Evolutionary conservation across 495 filamentous ascomycete genomes (phyloP).

Genomic region (Elasticomyces elasticus): DNA sequence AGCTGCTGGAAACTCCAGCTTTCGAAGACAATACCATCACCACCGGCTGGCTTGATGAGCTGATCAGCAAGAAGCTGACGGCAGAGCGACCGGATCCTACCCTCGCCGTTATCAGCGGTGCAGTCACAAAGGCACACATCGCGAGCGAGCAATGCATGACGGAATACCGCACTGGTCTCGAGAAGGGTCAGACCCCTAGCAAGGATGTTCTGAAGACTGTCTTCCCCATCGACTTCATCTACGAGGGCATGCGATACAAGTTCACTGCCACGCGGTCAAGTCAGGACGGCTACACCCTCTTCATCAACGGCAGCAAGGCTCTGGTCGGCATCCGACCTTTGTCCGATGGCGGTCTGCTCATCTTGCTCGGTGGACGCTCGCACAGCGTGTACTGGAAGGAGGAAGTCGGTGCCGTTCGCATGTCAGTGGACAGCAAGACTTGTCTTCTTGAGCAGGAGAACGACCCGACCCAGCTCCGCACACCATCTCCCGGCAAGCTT

Average conservation of each 20-base stretch:
- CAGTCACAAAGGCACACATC: constrained; percentile 87
- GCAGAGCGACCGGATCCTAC: constrained; percentile 90
- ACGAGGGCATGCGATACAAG: constrained; percentile 91
- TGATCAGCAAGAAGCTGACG: constrained; percentile 95
- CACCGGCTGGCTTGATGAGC: constrained; percentile 96
- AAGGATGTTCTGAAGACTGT: constrained; percentile 97
- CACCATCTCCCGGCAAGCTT: constrained; percentile 92
- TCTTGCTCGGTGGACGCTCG: constrained; percentile 78
- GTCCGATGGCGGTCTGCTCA: constrained; percentile 87
- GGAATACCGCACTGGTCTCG: constrained; percentile 80
- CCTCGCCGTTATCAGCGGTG: constrained; percentile 85
- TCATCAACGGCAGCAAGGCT: constrained; percentile 98
- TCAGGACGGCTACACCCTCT: constrained; percentile 89
- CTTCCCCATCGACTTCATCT: constrained; percentile 98
- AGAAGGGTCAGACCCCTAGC: constrained; percentile 92
- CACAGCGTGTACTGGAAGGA: constrained; percentile 99
- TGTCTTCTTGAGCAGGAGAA: constrained; percentile 98
- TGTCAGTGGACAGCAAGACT: constrained; percentile 96
- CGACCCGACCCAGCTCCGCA: constrained; percentile 91
- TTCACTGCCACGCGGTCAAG: constrained; percentile 95
- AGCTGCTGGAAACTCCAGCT: constrained; percentile 93
- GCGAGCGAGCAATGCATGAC: constrained; percentile 77
- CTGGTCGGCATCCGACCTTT: constrained; percentile 85
- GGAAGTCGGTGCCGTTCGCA: constrained; percentile 85
- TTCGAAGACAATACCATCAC: constrained; percentile 99